Base-by-base conservation (phyloP, 345 rosid species). In the Gossypium herbaceum region DNA sequence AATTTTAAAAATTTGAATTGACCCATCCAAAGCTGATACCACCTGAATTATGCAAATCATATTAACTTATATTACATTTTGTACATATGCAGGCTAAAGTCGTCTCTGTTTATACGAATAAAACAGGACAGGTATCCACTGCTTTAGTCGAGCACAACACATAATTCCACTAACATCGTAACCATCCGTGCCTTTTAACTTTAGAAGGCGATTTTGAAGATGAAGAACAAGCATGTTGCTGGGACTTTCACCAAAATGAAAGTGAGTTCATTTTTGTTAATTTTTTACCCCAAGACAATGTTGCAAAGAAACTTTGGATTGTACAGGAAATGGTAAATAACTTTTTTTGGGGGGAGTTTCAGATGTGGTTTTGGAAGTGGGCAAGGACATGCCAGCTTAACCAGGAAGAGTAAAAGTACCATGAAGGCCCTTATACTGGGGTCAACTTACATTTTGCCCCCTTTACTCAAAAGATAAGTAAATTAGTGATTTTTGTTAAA, bases 221-320 rank as follows among this genome's bases (percentile, higher is more conserved):
- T 86, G 96, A 92, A 90, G 79, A 91, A 98, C 84, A 92, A 85
- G 73, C 98, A 87, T 71, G 93, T 90, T 0, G 94, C 88, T 48
- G 91, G 88, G 51, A 89, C 94, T 50, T 85, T 92, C 79, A 93
- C 96, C 71, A 95, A 95, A 76, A 95, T 91, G 88, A 87, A 90
- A 82, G 97, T 92, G 76, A 81, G 91, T 78, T 39, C 9, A 17
- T 12, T 22, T 2, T 13, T 3, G 12, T 1, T 34, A 34, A 34
- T 34, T 34, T 4, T 34, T 10, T 10, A 9, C 16, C 4, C 52
- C 13, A 12, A 44, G 52, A 19, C 44, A 69, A 50, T 27, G 56
- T 27, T 12, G 60, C 29, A 19, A 34, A 59, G 39, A 44, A 55
- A 65, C 12, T 22, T 1, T 13, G 55, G 71, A 17, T 56, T 41